Percentiles rank a stretch among this genome's conserved stretches.
These are phyloP conservation scores for Sindora glabra DNA, from an alignment of 306 rosid genomes.

Conservation along the genomic window DNA sequence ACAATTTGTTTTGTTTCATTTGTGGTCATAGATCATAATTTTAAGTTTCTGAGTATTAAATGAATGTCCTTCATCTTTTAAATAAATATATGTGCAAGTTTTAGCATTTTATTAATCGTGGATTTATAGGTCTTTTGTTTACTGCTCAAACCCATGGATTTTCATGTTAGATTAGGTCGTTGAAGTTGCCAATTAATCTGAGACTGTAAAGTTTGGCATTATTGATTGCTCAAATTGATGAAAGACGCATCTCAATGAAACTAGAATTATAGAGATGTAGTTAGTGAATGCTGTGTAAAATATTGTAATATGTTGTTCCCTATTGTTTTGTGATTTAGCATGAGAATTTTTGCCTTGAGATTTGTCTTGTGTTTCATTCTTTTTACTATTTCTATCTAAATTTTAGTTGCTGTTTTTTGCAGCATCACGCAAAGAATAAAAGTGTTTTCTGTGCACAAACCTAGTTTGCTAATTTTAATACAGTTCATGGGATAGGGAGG, in stretches of 20 bases:
- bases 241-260: not conserved
- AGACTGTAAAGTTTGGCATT: not conserved
- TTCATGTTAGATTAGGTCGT: too few relatives aligned
- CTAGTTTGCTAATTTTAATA: conserved; percentile 60
- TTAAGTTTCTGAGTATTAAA: too few relatives aligned
- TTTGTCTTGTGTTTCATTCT: too few relatives aligned
- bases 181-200: not conserved
- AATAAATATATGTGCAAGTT: too few relatives aligned
- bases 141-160: too few relatives aligned
- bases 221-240: not conserved
- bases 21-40: too few relatives aligned
- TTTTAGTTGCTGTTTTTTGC: conserved; percentile 1
- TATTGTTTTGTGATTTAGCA: not conserved
- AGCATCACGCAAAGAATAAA: conserved; percentile 79
- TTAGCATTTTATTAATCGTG: too few relatives aligned
- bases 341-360: too few relatives aligned
- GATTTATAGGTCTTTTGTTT: too few relatives aligned
- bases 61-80: too few relatives aligned
- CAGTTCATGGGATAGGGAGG: conserved; percentile 60
- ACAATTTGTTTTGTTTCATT: not conserved
- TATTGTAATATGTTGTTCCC: not conserved
- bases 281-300: not conserved
- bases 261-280: not conserved
- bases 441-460: conserved; percentile 77
- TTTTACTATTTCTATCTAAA: too few relatives aligned